phyloP scores from a whole-genome alignment of 2,329 filamentous ascomycete species.

The Botrytis deweyae region DNA sequence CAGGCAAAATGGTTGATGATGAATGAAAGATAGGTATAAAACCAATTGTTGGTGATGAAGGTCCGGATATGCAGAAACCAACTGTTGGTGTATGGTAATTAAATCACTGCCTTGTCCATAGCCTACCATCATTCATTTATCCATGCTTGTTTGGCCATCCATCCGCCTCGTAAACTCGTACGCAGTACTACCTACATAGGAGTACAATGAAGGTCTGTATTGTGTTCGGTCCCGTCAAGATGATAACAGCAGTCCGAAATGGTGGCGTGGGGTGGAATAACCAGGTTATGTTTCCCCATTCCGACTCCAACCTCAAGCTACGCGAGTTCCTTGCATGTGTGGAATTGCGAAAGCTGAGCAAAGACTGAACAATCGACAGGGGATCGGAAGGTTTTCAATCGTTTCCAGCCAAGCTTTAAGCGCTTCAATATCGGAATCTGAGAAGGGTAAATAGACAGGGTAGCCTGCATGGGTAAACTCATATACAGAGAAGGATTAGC shows the following conservation, averaged over 20 bases:
- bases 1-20: background rate
- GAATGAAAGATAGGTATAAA: background rate
- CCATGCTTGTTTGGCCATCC: background rate
- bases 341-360: background rate
- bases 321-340: background rate
- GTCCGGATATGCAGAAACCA: background rate
- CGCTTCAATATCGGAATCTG: background rate
- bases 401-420: constrained; percentile 4
- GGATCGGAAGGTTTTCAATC: background rate
- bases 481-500: background rate
- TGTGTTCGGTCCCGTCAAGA: background rate
- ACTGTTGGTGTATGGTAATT: background rate
- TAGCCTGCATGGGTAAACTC: background rate
- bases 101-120: background rate
- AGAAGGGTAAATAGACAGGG: background rate
- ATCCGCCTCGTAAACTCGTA: background rate
- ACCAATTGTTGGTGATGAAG: background rate
- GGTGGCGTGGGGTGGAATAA: background rate
- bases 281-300: background rate
- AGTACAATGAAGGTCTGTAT: background rate
- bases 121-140: background rate
- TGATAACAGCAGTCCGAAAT: background rate
- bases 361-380: background rate
- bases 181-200: background rate
- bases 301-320: background rate